phyloP scores from a whole-genome alignment of 129 eudicot species.

The Centella asiatica region DNA sequence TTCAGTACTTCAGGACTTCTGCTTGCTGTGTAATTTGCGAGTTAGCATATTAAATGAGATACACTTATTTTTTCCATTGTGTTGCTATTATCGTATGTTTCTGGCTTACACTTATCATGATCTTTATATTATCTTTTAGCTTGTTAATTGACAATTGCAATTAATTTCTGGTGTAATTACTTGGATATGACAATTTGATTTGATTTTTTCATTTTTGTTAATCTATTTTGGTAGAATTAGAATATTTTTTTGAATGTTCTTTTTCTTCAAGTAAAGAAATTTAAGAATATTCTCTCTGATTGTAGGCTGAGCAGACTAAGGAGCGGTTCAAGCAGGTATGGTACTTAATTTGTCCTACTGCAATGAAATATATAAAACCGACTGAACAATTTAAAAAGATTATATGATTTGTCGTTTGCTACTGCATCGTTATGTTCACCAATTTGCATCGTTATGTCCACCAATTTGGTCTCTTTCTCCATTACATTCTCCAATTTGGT shows the following conservation, averaged over 20 bases:
- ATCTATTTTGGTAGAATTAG: neutral
- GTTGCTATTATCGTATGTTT: neutral
- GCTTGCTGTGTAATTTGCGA: neutral
- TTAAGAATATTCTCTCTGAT: neutral
- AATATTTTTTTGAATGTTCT: neutral
- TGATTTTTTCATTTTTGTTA: neutral
- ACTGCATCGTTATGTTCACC: neutral
- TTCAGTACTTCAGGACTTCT: neutral
- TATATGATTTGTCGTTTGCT: neutral
- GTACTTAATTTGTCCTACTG: neutral
- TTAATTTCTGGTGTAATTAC: neutral
- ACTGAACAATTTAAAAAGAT: neutral
- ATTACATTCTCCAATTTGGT: too few species aligned
- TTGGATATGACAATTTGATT: too few species aligned
- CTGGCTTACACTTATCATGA: neutral
- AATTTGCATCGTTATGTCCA: neutral
- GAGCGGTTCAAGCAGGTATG: constrained; percentile 68
- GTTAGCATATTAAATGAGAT: neutral
- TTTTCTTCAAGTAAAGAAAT: neutral
- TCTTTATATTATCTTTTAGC: neutral
- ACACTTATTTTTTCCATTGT: neutral
- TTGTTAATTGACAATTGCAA: neutral
- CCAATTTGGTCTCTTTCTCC: neutral
- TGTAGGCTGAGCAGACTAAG: constrained; percentile 67
- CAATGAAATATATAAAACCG: neutral